Evolutionary conservation across 148 eudicot species (phyloP).

Genomic region (Spergularia bocconei): DNA sequence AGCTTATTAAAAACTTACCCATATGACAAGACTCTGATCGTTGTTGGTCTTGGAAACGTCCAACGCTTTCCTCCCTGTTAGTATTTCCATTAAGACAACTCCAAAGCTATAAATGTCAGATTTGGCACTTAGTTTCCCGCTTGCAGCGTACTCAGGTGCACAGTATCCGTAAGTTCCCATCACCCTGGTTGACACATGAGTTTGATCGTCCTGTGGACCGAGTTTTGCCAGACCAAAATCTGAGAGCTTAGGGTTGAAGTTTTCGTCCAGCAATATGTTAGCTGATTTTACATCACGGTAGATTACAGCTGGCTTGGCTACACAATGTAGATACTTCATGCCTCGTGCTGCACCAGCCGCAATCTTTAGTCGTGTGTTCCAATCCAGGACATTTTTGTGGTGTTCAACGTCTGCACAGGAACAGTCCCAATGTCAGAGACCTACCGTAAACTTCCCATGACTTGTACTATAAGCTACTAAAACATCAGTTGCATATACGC

Average conservation of each 20-base stretch:
- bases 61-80: conserved; percentile 69
- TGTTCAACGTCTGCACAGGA: conserved; percentile 32
- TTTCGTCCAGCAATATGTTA: conserved; percentile 69
- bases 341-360: conserved; percentile 88
- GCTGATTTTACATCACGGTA: conserved; percentile 89
- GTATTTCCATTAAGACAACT: conserved; percentile 73
- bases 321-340: conserved; percentile 69
- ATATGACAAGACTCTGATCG: conserved; percentile 61
- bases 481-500: neutral
- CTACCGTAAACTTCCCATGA: too few species aligned
- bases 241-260: conserved; percentile 70
- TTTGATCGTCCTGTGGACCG: conserved; percentile 76
- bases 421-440: neutral
- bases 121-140: conserved; percentile 68
- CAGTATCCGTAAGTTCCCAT: conserved; percentile 95
- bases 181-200: conserved; percentile 85
- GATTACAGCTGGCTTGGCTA: conserved; percentile 88
- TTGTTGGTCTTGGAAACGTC: conserved; percentile 43
- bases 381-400: conserved; percentile 41
- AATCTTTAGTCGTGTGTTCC: conserved; percentile 78
- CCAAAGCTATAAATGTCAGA: conserved; percentile 91
- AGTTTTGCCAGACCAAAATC: conserved; percentile 94
- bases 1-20: conserved; percentile 51
- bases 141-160: conserved; percentile 90
- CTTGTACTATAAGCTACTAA: neutral